Percentiles rank a stretch among this genome's conserved stretches.
These are phyloP conservation scores for Colletotrichum plurivorum DNA, from an alignment of 2,329 filamentous ascomycete genomes.

Conservation along the genomic window DNA sequence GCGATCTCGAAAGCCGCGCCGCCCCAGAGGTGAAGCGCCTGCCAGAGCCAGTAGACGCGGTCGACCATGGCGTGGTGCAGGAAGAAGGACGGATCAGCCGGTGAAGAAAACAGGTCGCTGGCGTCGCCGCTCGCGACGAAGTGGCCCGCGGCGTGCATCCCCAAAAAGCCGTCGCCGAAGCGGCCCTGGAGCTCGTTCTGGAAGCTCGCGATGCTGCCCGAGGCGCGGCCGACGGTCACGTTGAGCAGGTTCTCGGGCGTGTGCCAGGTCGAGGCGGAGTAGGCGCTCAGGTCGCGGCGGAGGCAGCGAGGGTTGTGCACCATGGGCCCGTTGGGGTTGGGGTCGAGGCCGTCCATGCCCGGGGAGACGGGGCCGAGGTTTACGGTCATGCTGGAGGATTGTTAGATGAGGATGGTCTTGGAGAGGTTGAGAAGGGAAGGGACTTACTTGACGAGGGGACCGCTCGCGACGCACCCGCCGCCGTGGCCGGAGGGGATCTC, in stretches of 20 bases:
- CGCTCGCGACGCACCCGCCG: constrained; percentile 51
- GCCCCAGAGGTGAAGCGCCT: constrained; percentile 40
- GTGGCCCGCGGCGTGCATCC: constrained; percentile 47
- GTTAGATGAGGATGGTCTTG: too few relatives aligned
- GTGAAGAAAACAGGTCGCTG: constrained; percentile 44
- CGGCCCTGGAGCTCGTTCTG: constrained; percentile 50
- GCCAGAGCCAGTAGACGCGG: constrained; percentile 48
- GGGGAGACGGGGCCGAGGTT: constrained; percentile 49
- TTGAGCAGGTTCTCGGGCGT: constrained; percentile 44
- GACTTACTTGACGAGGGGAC: constrained; percentile 47
- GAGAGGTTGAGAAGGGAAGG: too few relatives aligned
- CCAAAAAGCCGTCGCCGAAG: constrained; percentile 47
- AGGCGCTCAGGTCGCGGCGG: constrained; percentile 47
- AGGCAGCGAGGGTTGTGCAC: constrained; percentile 50
- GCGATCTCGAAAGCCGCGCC: constrained; percentile 36
- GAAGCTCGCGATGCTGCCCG: constrained; percentile 43
- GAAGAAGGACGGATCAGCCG: constrained; percentile 46
- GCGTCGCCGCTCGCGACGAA: constrained; percentile 47
- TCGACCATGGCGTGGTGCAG: constrained; percentile 47
- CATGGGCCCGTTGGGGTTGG: constrained; percentile 25
- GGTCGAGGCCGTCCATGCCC: constrained; percentile 29
- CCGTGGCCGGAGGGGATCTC: constrained; percentile 52
- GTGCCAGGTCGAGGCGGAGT: constrained; percentile 41
- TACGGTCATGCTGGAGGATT: constrained; percentile 41
- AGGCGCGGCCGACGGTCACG: constrained; percentile 42